A percentile compares a stretch with the other conserved stretches of the same genome.
Evolutionary conservation across 345 rosid species (phyloP).

Genomic region (Arabis alpina): DNA sequence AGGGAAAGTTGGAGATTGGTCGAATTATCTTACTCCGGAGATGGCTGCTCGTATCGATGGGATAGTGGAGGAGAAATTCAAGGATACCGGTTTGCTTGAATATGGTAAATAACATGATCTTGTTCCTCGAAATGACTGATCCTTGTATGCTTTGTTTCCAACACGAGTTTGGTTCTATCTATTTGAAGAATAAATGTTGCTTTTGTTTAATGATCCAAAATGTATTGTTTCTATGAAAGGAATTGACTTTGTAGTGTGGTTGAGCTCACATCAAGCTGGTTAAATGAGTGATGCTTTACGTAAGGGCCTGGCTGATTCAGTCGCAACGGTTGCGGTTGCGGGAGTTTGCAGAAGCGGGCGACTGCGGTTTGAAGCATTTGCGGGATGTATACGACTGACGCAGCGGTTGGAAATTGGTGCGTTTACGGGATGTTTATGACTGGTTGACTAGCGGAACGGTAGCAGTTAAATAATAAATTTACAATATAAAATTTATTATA

Average conservation of each 20-base stretch:
- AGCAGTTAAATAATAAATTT: too few species aligned
- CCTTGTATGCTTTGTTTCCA: slow-evolving; percentile 1
- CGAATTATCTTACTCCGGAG: slow-evolving; percentile 42
- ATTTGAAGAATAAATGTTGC: neutral
- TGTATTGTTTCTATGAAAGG: neutral
- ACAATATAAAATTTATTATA: too few species aligned
- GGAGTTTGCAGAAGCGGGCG: too few species aligned
- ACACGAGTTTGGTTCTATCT: neutral
- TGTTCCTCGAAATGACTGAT: slow-evolving; percentile 2
- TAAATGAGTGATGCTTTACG: too few species aligned
- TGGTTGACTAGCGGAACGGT: too few species aligned
- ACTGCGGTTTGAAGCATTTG: too few species aligned
- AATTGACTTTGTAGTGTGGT: neutral
- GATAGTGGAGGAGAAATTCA: slow-evolving; percentile 37
- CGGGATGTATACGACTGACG: too few species aligned
- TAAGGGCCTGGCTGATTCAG: too few species aligned
- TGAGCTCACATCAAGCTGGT: too few species aligned
- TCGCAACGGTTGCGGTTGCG: too few species aligned
- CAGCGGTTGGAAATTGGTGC: too few species aligned
- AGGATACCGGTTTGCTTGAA: slow-evolving; percentile 40
- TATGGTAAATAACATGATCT: slow-evolving; percentile 6
- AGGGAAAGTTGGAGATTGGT: slow-evolving; percentile 53
- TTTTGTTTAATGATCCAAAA: neutral
- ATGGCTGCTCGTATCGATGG: slow-evolving; percentile 47
- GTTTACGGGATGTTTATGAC: too few species aligned